A percentile compares a stretch with the other conserved stretches of the same genome.
Evolutionary conservation across 345 rosid genomes (phyloP).

Genomic region (Linum tenue): DNA sequence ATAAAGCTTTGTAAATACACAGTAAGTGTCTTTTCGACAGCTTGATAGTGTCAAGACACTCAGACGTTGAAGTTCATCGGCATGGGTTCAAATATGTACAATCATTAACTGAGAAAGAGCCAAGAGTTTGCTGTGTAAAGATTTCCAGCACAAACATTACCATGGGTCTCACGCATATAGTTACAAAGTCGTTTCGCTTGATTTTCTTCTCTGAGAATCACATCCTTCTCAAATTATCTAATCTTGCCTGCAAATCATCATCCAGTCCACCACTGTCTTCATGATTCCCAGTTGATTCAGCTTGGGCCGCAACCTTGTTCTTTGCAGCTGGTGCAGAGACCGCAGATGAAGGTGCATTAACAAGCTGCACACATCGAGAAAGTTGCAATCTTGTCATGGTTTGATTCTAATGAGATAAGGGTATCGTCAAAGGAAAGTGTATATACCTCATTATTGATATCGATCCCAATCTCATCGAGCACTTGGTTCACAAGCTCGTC

Average conservation of each 20-base stretch:
- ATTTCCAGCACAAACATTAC: too few species aligned
- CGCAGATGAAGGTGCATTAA: neutral
- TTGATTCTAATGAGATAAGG: neutral
- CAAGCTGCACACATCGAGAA: neutral
- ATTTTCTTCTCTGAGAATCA: neutral
- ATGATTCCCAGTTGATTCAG: neutral
- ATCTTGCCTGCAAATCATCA: constrained; percentile 2
- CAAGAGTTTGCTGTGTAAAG: too few species aligned
- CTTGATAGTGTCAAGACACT: too few species aligned
- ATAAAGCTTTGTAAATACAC: too few species aligned
- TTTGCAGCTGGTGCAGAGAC: neutral
- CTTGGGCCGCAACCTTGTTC: neutral
- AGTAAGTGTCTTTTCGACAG: too few species aligned
- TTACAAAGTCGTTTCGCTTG: too few species aligned
- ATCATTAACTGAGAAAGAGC: too few species aligned
- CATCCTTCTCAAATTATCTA: constrained; percentile 2
- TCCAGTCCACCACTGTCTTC: neutral
- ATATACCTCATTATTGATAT: neutral
- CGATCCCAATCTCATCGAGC: constrained; percentile 1
- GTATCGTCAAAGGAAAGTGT: neutral
- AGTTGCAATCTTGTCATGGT: neutral
- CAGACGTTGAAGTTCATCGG: too few species aligned
- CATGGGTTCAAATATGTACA: too few species aligned
- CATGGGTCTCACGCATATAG: too few species aligned
- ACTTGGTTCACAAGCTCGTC: constrained; percentile 1